phyloP scores from a whole-genome alignment of 805 yeast genomes.

The Candida tibetensis region DNA sequence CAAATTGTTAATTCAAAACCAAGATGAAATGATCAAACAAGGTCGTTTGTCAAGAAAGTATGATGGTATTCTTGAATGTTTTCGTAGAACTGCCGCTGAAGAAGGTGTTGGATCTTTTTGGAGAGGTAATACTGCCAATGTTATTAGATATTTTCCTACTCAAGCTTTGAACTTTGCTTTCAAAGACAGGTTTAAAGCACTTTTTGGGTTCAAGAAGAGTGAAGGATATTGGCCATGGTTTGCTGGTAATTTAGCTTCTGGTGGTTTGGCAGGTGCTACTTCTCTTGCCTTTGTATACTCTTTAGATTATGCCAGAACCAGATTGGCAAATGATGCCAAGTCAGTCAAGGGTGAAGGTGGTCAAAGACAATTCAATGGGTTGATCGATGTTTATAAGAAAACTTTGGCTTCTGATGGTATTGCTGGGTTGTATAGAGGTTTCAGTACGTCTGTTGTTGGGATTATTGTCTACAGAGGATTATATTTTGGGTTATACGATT shows the following conservation, averaged over 20 bases:
- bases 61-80: slow-evolving; percentile 90
- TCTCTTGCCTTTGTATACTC: slow-evolving; percentile 92
- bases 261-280: slow-evolving; percentile 98
- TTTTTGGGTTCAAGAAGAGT: slow-evolving; percentile 96
- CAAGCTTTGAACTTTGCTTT: slow-evolving; percentile 98
- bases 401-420: slow-evolving; percentile 94
- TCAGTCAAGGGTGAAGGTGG: slow-evolving; percentile 73
- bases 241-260: slow-evolving; percentile 97
- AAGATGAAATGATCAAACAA: slow-evolving; percentile 97
- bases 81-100: slow-evolving; percentile 89
- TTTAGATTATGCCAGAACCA: slow-evolving; percentile 96
- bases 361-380: slow-evolving; percentile 96
- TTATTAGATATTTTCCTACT: slow-evolving; percentile 98
- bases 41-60: slow-evolving; percentile 87
- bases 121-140: slow-evolving; percentile 99
- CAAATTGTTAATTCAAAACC: slow-evolving; percentile 93
- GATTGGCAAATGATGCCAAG: slow-evolving; percentile 98
- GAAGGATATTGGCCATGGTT: slow-evolving; percentile 93
- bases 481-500: slow-evolving; percentile 97
- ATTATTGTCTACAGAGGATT: slow-evolving; percentile 98
- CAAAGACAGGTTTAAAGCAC: slow-evolving; percentile 93
- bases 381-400: slow-evolving; percentile 93
- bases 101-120: slow-evolving; percentile 94
- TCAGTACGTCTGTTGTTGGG: slow-evolving; percentile 97
- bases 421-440: slow-evolving; percentile 99